phyloP scores from a whole-genome alignment of 169 alveolate genomes.

The Plasmodium sp. region DNA sequence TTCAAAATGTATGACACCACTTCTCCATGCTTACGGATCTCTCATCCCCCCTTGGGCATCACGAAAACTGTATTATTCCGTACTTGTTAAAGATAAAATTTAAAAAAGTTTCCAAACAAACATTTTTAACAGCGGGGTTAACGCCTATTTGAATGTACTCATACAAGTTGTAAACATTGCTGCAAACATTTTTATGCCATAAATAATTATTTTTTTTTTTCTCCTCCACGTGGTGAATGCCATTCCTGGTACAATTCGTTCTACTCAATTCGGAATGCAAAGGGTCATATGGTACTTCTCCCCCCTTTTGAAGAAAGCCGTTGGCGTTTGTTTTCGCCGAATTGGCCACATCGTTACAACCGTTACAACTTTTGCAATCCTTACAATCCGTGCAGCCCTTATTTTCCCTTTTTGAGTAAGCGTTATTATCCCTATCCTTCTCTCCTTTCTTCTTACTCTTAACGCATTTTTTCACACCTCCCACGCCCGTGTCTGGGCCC shows the following conservation, averaged over 20 bases:
- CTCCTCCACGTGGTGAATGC: neutral
- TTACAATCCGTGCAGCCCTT: neutral
- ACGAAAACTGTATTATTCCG: constrained; percentile 37
- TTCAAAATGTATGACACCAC: neutral
- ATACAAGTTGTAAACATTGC: constrained; percentile 60
- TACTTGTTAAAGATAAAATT: constrained; percentile 61
- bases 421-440: constrained; percentile 11
- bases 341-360: neutral
- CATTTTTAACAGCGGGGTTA: constrained; percentile 60
- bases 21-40: neutral
- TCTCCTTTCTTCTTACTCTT: constrained; percentile 17
- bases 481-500: neutral
- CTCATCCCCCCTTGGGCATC: neutral
- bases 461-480: constrained; percentile 8
- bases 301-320: neutral
- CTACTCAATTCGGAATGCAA: constrained; percentile 18
- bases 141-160: constrained; percentile 69
- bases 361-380: neutral
- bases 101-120: constrained; percentile 72
- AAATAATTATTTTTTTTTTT: constrained; percentile 38
- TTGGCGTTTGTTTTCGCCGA: neutral
- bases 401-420: constrained; percentile 12
- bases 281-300: neutral
- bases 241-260: neutral
- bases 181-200: constrained; percentile 74